Evolutionary conservation across 2,329 filamentous ascomycete species (phyloP).

Genomic region (Alternaria tenuissima): DNA sequence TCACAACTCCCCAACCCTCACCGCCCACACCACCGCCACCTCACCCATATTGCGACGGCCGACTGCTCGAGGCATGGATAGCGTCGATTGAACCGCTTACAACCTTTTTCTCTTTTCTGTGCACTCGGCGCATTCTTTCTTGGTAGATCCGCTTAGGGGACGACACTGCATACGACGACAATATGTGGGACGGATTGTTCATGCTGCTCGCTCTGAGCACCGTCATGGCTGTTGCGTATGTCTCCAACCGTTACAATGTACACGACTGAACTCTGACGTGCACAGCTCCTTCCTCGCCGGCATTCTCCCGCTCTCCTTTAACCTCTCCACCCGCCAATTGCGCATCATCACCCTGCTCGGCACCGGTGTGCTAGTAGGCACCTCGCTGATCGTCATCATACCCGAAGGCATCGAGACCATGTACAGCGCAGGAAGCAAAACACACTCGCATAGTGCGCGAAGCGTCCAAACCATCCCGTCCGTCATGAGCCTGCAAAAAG

Average conservation of each 20-base stretch:
- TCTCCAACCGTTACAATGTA: constrained; percentile 4
- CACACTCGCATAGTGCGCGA: constrained; percentile 33
- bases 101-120: constrained; percentile 22
- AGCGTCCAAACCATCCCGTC: constrained; percentile 38
- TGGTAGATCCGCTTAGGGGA: constrained; percentile 13
- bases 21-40: constrained; percentile 9
- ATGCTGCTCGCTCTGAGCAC: constrained; percentile 71
- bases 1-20: constrained; percentile 7
- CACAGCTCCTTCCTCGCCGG: constrained; percentile 90
- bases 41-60: constrained; percentile 10
- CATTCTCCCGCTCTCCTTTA: constrained; percentile 87
- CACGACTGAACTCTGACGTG: constrained; percentile 19
- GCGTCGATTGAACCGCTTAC: constrained; percentile 20
- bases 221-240: constrained; percentile 71
- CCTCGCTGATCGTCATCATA: constrained; percentile 95
- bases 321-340: constrained; percentile 84
- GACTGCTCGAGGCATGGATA: constrained; percentile 25
- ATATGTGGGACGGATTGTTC: constrained; percentile 69
- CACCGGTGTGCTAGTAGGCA: constrained; percentile 92
- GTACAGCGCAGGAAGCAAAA: constrained; percentile 62
- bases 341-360: constrained; percentile 91
- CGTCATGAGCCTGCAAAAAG: constrained; percentile 37
- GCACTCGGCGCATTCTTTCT: constrained; percentile 25
- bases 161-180: constrained; percentile 27
- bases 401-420: constrained; percentile 95